Evolutionary conservation across 176 grass and related monocot species (phyloP).

Genomic region (Carex kokanica): DNA sequence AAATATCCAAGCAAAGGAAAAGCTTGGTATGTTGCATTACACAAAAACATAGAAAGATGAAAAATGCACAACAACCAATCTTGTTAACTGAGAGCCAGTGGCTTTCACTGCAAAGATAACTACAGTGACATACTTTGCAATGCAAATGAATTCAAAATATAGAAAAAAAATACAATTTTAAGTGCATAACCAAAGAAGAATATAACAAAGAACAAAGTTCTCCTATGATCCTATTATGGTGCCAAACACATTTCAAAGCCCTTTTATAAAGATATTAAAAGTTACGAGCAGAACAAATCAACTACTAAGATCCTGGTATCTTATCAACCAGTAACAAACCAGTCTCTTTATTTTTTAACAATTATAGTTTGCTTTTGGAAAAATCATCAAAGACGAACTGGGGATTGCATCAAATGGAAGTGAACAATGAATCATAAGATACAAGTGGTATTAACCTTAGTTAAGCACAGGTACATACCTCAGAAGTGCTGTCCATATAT

Average conservation of each 20-base stretch:
- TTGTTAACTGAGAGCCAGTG: not conserved
- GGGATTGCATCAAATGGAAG: not conserved
- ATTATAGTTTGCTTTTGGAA: not conserved
- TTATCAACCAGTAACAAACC: not conserved
- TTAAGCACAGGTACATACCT: slow-evolving; percentile 35
- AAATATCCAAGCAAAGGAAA: not conserved
- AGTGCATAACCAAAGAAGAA: not conserved
- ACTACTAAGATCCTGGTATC: not conserved
- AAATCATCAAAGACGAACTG: not conserved
- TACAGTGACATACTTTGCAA: not conserved
- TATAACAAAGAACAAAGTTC: not conserved
- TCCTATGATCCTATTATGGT: not conserved
- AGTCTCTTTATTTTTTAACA: not conserved
- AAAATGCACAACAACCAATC: not conserved
- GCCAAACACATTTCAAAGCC: not conserved
- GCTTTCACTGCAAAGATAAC: not conserved
- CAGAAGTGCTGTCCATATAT: slow-evolving; percentile 82
- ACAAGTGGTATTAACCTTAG: not conserved
- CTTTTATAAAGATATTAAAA: not conserved
- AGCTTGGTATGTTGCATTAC: not conserved
- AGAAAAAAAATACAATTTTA: not conserved
- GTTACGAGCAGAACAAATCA: not conserved
- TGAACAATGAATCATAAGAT: not conserved
- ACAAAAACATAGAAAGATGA: not conserved
- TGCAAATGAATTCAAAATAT: not conserved